Evolutionary conservation across 768 basidiomycete genomes (phyloP).

Genomic region (Exidia glandulosa): DNA sequence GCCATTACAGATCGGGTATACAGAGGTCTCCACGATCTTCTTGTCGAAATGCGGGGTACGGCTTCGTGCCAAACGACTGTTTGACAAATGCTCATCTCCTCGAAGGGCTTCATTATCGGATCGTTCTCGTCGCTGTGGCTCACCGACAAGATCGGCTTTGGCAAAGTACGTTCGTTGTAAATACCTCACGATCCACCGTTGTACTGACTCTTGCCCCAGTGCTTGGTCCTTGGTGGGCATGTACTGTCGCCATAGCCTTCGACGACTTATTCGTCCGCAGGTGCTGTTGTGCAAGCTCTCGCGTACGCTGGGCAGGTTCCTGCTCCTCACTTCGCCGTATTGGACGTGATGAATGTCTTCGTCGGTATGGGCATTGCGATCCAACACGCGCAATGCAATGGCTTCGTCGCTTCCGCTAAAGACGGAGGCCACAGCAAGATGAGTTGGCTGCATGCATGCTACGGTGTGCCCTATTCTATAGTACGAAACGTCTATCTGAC

Average conservation of each 20-base stretch:
- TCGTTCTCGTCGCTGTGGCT: constrained; percentile 4
- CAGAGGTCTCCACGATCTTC: constrained; percentile 52
- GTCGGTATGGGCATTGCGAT: constrained; percentile 39
- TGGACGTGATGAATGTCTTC: constrained; percentile 37
- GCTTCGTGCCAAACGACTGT: not conserved
- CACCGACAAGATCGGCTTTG: constrained; percentile 6
- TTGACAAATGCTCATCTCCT: not conserved
- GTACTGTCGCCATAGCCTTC: not conserved
- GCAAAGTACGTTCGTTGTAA: constrained; percentile 4
- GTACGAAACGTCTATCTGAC: no score
- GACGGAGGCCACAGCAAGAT: constrained; percentile 50
- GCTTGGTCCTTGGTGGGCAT: not conserved
- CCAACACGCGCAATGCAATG: constrained; percentile 65
- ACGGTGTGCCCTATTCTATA: constrained; percentile 28
- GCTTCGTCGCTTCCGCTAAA: constrained; percentile 50
- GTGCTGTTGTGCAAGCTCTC: constrained; percentile 36
- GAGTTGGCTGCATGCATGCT: constrained; percentile 56
- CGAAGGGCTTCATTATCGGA: constrained; percentile 6
- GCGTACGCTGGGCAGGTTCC: constrained; percentile 44
- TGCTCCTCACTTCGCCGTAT: constrained; percentile 53
- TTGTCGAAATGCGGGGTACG: constrained; percentile 27
- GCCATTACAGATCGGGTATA: constrained; percentile 32
- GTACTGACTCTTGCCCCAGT: not conserved
- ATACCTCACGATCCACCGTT: no score
- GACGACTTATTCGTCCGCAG: constrained; percentile 2